Evolutionary conservation across 129 eudicot species (phyloP), one percentile per base, ranked within the genome.

Genomic region (Lactuca saligna): DNA sequence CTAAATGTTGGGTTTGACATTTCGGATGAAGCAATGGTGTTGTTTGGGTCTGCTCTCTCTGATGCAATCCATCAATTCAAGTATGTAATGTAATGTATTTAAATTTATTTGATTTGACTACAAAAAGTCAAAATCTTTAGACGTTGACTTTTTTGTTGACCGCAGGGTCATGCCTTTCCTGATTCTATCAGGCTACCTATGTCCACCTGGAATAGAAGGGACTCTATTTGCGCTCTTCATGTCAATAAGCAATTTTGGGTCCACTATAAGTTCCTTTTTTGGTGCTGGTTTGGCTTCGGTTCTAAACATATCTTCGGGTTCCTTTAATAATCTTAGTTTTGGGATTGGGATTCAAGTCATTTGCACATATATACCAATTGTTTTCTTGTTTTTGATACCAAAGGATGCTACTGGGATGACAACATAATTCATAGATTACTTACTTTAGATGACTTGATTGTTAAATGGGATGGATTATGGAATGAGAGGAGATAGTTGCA

Each of bases 191-290:
- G 98, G 98, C 38, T 91, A 92, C 72, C 83, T 92, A 13, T 92
- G 98, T 76, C 98, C 98, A 20, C 96, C 98, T 14, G 96, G 98
- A 25, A 85, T 92, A 20, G 98, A 92, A 83, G 98, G 98, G 85
- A 92, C 96, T 46, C 69, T 92, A 35, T 92, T 92, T 63, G 95
- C 98, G 7, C 90, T 92, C 63, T 92, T 89, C 77, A 92, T 92
- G 96, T 92, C 96, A 11, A 89, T 92, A 62, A 92, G 83, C 91
- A 92, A 89, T 80, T 81, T 92, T 2, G 96, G 98, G 15, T 72
- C 88, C 1, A 84, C 95, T 17, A 44, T 89, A 38, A 86, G 96
- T 41, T 89, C 98, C 31, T 77, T 86, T 50, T 78, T 84, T 39
- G 98, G 98, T 59, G 95, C 90, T 48, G 86, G 85, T 39, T 80